These are phyloP conservation scores for Penstemon davidsonii DNA, from an alignment of 257 asterid genomes.

Conservation along the genomic window DNA sequence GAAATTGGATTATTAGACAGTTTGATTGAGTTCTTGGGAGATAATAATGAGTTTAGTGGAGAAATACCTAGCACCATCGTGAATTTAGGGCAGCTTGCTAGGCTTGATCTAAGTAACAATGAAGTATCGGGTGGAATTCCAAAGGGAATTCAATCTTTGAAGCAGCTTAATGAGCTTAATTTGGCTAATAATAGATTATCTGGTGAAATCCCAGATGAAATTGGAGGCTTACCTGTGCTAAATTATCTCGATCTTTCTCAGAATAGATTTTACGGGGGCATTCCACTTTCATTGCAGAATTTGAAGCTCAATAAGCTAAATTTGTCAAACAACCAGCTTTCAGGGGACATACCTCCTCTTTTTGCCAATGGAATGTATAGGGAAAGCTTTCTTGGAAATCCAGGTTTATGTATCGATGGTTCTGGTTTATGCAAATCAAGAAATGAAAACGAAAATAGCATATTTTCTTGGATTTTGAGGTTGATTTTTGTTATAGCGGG, in stretches of 20 bases:
- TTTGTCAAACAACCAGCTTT: constrained; percentile 58
- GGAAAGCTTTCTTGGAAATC: constrained; percentile 72
- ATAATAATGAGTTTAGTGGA: constrained; percentile 52
- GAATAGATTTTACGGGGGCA: constrained; percentile 53
- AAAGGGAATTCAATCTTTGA: constrained; percentile 40
- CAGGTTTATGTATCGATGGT: constrained; percentile 50
- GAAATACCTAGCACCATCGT: constrained; percentile 55
- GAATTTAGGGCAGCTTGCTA: constrained; percentile 48
- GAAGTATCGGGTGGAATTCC: constrained; percentile 64
- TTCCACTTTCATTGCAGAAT: constrained; percentile 62
- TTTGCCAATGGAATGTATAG: constrained; percentile 40
- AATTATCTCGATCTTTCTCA: constrained; percentile 81
- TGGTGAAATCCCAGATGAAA: constrained; percentile 64
- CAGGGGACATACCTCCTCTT: constrained; percentile 63
- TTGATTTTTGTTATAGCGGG: constrained; percentile 38
- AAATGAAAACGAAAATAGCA: constrained; percentile 8
- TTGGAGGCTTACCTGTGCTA: constrained; percentile 62
- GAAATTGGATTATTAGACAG: constrained; percentile 55
- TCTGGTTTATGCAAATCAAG: constrained; percentile 40
- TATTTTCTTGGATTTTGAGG: constrained; percentile 44
- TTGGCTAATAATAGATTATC: constrained; percentile 56
- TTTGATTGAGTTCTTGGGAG: constrained; percentile 48
- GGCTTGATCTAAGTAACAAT: constrained; percentile 62
- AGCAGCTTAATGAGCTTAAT: constrained; percentile 63
- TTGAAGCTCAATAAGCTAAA: constrained; percentile 66